Conservation (phyloP, 768 basidiomycete genomes). For the Peribolospora baueri region DNA sequence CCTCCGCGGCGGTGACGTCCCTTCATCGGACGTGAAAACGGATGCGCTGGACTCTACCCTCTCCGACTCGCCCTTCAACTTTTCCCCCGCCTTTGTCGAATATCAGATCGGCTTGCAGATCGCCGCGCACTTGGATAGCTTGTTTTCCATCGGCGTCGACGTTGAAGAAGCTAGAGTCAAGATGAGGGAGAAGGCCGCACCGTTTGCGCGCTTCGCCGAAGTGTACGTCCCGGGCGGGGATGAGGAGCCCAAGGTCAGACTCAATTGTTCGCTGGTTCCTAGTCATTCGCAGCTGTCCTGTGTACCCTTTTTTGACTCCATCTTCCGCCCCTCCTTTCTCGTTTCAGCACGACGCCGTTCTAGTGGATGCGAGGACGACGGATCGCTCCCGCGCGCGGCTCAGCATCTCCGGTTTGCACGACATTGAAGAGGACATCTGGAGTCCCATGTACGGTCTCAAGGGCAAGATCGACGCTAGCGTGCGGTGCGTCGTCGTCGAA, state of each 20-base stretch:
- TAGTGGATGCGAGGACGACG: constrained; percentile 40
- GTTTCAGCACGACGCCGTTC: constrained; percentile 33
- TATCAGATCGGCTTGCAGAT: too few relatives aligned
- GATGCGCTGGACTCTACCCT: constrained; percentile 4
- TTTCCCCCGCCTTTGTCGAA: too few relatives aligned
- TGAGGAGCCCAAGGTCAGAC: constrained; percentile 35
- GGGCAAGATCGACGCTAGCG: constrained; percentile 81
- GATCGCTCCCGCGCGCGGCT: constrained; percentile 31
- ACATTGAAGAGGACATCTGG: constrained; percentile 94
- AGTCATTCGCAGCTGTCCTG: background rate
- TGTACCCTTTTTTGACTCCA: background rate
- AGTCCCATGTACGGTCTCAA: constrained; percentile 83
- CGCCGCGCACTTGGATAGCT: background rate
- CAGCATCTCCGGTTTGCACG: constrained; percentile 50
- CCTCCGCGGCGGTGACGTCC: constrained; percentile 23
- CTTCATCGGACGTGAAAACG: constrained; percentile 10
- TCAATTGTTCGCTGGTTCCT: background rate
- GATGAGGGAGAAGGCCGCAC: constrained; percentile 18
- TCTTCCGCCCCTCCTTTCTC: background rate
- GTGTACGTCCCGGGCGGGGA: constrained; percentile 31
- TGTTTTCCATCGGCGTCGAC: constrained; percentile 10
- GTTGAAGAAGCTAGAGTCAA: constrained; percentile 18
- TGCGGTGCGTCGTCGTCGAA: constrained; percentile 41
- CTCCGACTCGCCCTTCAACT: background rate
- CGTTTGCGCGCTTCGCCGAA: constrained; percentile 19